Evolutionary conservation across 768 basidiomycete species (phyloP).

Genomic region (Leccinum incarnatum): DNA sequence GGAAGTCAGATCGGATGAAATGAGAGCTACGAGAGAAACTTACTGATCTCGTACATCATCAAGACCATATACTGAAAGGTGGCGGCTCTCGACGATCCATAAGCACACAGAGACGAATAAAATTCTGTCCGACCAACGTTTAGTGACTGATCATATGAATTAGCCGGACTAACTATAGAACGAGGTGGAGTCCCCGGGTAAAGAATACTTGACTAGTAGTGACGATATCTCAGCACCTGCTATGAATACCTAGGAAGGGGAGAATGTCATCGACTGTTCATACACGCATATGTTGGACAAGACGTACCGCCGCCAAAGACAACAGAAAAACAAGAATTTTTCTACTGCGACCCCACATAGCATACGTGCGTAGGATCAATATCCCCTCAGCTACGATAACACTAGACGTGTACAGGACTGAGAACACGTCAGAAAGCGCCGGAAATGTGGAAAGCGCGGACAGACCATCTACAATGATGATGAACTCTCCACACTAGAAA

Average conservation of each 20-base stretch:
- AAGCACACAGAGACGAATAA: conserved; percentile 18
- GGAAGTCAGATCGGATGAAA: not conserved
- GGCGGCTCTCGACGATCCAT: conserved; percentile 14
- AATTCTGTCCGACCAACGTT: conserved; percentile 10
- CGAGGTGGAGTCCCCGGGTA: conserved; percentile 18
- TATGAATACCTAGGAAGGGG: conserved; percentile 12
- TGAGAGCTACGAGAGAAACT: not conserved
- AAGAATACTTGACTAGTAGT: not conserved
- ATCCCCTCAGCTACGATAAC: conserved; percentile 17
- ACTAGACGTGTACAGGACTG: conserved; percentile 16
- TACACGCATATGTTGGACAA: not conserved
- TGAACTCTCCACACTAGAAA: conserved; percentile 20
- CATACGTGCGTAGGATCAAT: conserved; percentile 28
- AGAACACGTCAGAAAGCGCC: not conserved
- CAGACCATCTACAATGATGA: conserved; percentile 20
- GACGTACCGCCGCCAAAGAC: conserved; percentile 17
- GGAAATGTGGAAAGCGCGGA: not conserved
- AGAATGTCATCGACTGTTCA: not conserved
- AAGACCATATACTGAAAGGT: conserved; percentile 15
- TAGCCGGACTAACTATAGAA: conserved; percentile 19
- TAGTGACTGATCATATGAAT: not conserved
- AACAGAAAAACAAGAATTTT: conserved; percentile 18
- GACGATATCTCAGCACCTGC: conserved; percentile 13
- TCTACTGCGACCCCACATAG: conserved; percentile 22
- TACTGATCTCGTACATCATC: conserved; percentile 23